phyloP scores from a whole-genome alignment of 139 green algal genomes.

The Micractinium sp. region DNA sequence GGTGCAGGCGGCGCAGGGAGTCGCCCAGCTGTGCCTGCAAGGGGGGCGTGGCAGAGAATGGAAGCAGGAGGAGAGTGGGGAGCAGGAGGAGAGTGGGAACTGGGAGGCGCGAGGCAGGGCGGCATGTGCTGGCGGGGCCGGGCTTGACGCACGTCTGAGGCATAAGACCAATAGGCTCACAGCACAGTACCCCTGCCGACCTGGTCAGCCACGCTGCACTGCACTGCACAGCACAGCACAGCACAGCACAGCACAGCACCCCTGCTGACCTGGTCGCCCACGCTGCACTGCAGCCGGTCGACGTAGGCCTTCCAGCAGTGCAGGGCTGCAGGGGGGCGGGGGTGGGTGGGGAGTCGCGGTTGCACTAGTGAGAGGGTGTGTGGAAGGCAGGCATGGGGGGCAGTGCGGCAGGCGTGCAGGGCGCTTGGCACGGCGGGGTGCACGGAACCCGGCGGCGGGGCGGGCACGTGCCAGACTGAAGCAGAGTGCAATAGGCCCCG shows the following conservation, averaged over 20 bases:
- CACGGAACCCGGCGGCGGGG: not conserved
- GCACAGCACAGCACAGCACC: no score
- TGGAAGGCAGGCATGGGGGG: not conserved
- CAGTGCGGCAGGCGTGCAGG: not conserved
- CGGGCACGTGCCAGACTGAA: not conserved
- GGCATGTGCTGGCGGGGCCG: no score
- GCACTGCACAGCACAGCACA: no score
- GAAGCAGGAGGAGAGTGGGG: no score
- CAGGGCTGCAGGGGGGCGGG: not conserved
- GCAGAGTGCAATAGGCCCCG: not conserved
- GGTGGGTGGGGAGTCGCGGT: no score
- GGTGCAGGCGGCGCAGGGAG: not conserved
- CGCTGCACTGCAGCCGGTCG: constrained; percentile 24
- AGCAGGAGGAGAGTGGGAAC: no score
- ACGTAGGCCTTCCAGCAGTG: constrained; percentile 45
- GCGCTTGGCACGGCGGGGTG: not conserved
- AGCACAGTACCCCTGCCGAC: no score
- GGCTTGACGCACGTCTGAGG: no score
- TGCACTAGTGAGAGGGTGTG: not conserved
- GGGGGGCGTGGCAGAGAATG: no score
- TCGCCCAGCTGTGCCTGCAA: not conserved
- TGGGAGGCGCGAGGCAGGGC: no score
- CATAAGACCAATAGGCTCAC: no score
- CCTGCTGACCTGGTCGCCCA: not conserved
- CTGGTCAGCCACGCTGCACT: no score